These are phyloP conservation scores for Omphalea diandra DNA, from an alignment of 441 rosid species.

Conservation along the genomic window DNA sequence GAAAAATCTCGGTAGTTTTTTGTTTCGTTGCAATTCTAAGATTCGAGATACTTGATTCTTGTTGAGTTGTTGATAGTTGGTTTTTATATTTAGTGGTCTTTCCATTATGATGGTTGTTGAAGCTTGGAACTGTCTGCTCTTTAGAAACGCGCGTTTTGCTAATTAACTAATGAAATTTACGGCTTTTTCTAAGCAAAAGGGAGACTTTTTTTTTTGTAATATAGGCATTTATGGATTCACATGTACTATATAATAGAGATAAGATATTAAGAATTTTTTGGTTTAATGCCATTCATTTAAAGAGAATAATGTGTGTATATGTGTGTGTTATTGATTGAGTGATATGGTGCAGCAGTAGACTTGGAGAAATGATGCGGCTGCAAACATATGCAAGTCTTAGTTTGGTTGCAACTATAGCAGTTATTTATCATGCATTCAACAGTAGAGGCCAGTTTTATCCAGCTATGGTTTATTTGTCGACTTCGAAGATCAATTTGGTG, in stretches of 20 bases:
- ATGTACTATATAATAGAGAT: too few relatives aligned
- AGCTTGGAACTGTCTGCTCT: neutral
- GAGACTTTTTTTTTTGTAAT: too few relatives aligned
- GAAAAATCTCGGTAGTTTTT: neutral
- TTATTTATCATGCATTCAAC: constrained; percentile 82
- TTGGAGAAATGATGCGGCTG: constrained; percentile 66
- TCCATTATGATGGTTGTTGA: neutral
- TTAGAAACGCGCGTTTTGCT: neutral
- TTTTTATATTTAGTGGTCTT: neutral
- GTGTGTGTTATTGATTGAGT: constrained; percentile 6
- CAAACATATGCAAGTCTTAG: constrained; percentile 74
- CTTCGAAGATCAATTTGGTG: constrained; percentile 84
- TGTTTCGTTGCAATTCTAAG: neutral
- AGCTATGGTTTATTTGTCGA: constrained; percentile 78
- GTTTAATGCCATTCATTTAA: neutral
- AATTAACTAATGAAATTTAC: too few relatives aligned
- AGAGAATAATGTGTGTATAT: neutral
- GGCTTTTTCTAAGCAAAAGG: too few relatives aligned
- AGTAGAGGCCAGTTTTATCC: constrained; percentile 96
- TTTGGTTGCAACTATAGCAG: constrained; percentile 53
- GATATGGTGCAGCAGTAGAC: constrained; percentile 21
- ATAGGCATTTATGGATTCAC: neutral
- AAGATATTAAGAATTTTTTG: neutral
- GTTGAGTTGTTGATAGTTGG: neutral
- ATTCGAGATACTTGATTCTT: neutral